phyloP scores from a whole-genome alignment of 495 filamentous ascomycete genomes.

The Penicillium coffeae region DNA sequence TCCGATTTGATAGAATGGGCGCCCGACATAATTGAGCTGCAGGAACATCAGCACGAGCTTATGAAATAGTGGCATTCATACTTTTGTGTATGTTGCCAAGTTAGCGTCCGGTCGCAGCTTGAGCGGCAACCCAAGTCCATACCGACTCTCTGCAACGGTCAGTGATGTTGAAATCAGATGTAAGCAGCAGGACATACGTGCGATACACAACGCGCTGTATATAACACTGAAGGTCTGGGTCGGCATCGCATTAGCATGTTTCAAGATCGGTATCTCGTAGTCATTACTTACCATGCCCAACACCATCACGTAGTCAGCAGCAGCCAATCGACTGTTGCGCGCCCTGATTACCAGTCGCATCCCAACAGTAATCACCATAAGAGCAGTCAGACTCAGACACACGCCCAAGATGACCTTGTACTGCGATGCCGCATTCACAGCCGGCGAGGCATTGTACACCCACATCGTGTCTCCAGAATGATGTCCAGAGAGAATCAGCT shows the following conservation, averaged over 20 bases:
- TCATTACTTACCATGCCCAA: conserved; percentile 33
- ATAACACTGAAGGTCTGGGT: conserved; percentile 41
- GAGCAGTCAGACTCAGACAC: conserved; percentile 38
- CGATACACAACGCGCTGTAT: conserved; percentile 48
- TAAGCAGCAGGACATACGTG: conserved; percentile 33
- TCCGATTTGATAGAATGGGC: conserved; percentile 56
- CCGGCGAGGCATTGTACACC: conserved; percentile 42
- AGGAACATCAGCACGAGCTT: neutral
- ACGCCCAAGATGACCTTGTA: conserved; percentile 42
- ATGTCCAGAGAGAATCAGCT: too few relatives aligned
- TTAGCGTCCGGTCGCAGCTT: conserved; percentile 34
- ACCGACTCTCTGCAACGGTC: conserved; percentile 51
- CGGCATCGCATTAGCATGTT: neutral
- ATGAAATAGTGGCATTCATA: conserved; percentile 1
- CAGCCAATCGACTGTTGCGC: conserved; percentile 32
- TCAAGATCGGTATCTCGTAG: neutral
- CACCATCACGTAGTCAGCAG: conserved; percentile 48
- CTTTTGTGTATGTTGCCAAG: conserved; percentile 39
- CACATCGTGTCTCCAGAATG: conserved; percentile 28
- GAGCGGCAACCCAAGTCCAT: conserved; percentile 48
- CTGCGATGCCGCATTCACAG: conserved; percentile 36
- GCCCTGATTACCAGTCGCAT: conserved; percentile 35
- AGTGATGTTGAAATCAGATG: neutral
- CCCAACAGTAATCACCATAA: conserved; percentile 35
- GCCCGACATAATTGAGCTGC: conserved; percentile 51